phyloP scores from a whole-genome alignment of 768 basidiomycete species.

The Termitomyces bulborhizus region DNA sequence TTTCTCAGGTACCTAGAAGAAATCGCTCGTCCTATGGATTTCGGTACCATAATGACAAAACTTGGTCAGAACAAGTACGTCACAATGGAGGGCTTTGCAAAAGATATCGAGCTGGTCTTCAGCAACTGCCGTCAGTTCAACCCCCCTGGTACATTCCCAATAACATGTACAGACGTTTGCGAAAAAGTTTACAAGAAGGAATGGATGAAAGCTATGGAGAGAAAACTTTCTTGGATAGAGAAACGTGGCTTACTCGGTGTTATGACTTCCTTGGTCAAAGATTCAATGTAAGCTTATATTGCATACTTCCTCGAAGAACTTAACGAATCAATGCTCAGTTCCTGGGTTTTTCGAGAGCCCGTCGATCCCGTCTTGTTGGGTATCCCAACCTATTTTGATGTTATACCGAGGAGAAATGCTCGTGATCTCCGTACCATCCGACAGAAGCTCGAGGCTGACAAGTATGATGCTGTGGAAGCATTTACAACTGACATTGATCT shows the following conservation, averaged over 20 bases:
- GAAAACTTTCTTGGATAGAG: conserved; percentile 69
- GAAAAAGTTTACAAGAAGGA: conserved; percentile 79
- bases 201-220: conserved; percentile 74
- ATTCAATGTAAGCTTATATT: conserved; percentile 41
- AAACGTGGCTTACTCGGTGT: conserved; percentile 72
- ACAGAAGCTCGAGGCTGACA: conserved; percentile 73
- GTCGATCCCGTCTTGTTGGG: conserved; percentile 83
- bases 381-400: conserved; percentile 84
- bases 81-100: conserved; percentile 76
- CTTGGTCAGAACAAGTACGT: conserved; percentile 62
- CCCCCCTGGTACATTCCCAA: conserved; percentile 70
- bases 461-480: conserved; percentile 70
- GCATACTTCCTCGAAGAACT: neutral
- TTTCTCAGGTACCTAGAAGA: conserved; percentile 78
- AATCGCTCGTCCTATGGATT: conserved; percentile 91
- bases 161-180: conserved; percentile 62
- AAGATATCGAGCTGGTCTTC: conserved; percentile 79
- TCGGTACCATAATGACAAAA: conserved; percentile 72
- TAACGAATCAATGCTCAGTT: conserved; percentile 30
- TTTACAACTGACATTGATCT: conserved; percentile 83
- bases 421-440: conserved; percentile 83
- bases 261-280: conserved; percentile 63
- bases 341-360: conserved; percentile 74
- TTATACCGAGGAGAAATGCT: conserved; percentile 81
- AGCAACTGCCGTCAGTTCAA: conserved; percentile 93